phyloP scores from a whole-genome alignment of 805 yeast genomes.

The Cyberlindnera saturnus region DNA sequence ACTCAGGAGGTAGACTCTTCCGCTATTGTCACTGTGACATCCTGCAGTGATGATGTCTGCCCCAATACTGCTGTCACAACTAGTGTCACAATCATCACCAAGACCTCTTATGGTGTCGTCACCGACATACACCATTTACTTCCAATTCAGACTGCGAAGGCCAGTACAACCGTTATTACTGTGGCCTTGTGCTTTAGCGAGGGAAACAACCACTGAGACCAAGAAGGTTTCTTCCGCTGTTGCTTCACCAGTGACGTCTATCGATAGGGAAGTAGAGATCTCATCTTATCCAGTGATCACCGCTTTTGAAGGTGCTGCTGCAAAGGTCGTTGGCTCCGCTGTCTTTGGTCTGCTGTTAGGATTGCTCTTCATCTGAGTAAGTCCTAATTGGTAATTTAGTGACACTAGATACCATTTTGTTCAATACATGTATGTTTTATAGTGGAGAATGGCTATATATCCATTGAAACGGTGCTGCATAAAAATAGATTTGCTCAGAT shows the following conservation, averaged over 20 bases:
- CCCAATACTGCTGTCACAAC: constrained; percentile 3
- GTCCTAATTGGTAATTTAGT: not conserved
- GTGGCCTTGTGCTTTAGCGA: too few relatives aligned
- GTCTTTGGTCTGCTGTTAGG: constrained; percentile 1
- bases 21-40: constrained; percentile 5
- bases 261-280: not conserved
- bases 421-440: not conserved
- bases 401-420: not conserved
- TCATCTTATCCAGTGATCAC: constrained; percentile 1
- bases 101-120: constrained; percentile 21
- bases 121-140: constrained; percentile 27
- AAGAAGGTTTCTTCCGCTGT: not conserved
- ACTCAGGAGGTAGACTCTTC: not conserved
- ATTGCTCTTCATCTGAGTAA: not conserved
- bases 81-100: constrained; percentile 7
- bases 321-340: constrained; percentile 3
- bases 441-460: not conserved
- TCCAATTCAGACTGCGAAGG: constrained; percentile 2
- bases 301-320: constrained; percentile 6
- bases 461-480: too few relatives aligned
- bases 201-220: not conserved
- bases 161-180: too few relatives aligned
- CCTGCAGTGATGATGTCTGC: constrained; percentile 3
- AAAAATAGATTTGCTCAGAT: too few relatives aligned
- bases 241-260: not conserved